A percentile compares a stretch with the other conserved stretches of the same genome.
phyloP scores from a whole-genome alignment of 768 basidiomycete species.

The Cystobasidium ongulense region DNA sequence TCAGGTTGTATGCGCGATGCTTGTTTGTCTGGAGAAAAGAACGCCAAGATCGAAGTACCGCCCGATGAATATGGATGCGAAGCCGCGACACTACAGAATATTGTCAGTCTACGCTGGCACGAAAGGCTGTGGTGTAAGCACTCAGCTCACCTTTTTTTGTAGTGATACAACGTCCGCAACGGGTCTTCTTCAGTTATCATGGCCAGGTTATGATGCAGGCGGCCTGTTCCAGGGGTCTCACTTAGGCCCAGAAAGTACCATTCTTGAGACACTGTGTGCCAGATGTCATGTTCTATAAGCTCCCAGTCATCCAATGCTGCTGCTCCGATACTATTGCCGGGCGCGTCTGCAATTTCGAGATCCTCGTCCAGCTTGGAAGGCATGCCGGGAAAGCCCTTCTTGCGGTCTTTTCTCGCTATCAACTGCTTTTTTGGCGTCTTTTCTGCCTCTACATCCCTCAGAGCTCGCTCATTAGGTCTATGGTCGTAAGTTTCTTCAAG shows the following conservation, averaged over 20 bases:
- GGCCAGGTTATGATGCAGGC: constrained; percentile 88
- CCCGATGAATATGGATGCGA: constrained; percentile 78
- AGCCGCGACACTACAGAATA: constrained; percentile 65
- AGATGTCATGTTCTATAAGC: constrained; percentile 71
- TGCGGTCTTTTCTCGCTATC: neutral
- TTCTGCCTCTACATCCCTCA: neutral
- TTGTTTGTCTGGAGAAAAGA: constrained; percentile 75
- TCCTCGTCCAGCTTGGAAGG: constrained; percentile 31
- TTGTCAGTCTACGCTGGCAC: no score
- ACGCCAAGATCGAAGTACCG: constrained; percentile 74
- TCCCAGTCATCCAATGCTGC: constrained; percentile 78
- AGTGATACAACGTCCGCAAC: constrained; percentile 79
- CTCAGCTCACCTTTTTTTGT: constrained; percentile 70
- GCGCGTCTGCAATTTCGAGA: constrained; percentile 54
- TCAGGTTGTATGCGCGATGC: constrained; percentile 68
- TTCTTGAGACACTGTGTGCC: constrained; percentile 77
- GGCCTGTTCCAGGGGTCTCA: constrained; percentile 85
- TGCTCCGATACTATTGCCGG: constrained; percentile 61
- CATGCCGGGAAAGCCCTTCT: constrained; percentile 8
- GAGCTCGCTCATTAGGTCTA: neutral
- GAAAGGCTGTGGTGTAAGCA: no score
- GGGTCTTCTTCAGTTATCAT: constrained; percentile 76
- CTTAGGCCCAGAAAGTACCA: constrained; percentile 86
- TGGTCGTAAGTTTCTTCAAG: neutral
- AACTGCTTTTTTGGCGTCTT: neutral